A percentile compares a stretch with the other conserved stretches of the same genome.
Evolutionary conservation across 106 monocot genomes (phyloP).

Genomic region (Platanthera guangdongensis): DNA sequence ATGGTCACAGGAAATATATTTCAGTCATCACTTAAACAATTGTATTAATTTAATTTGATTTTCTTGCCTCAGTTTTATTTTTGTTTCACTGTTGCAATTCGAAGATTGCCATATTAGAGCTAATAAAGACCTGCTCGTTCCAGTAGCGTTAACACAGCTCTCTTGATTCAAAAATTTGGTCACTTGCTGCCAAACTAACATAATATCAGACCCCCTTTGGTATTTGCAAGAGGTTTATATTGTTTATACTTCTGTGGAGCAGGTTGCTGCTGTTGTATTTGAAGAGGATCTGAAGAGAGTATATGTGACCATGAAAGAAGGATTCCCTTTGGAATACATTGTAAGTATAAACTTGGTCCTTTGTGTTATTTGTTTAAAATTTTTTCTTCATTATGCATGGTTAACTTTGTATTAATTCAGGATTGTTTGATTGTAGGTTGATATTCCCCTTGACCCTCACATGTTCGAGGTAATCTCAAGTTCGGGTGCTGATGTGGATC

Average conservation of each 20-base stretch:
- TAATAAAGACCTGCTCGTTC: background rate
- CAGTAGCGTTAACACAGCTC: background rate
- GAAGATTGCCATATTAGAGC: background rate
- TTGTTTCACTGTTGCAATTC: no score
- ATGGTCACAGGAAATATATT: no score
- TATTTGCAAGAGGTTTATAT: background rate
- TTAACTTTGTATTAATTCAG: conserved; percentile 4
- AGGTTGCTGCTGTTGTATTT: conserved; percentile 84
- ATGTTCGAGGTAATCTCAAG: conserved; percentile 72
- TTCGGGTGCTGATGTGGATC: conserved; percentile 83
- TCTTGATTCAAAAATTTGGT: background rate
- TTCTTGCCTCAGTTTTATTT: no score
- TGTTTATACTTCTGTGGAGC: conserved; percentile 5
- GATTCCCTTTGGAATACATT: conserved; percentile 77
- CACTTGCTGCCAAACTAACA: background rate
- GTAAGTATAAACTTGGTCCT: conserved; percentile 48
- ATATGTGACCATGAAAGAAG: conserved; percentile 91
- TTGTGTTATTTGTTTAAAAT: background rate
- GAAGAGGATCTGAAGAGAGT: conserved; percentile 78
- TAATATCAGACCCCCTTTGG: background rate
- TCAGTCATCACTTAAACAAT: no score
- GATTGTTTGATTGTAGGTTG: conserved; percentile 46
- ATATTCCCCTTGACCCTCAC: conserved; percentile 86
- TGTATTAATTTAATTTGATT: no score
- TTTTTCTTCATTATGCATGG: background rate